Percentiles rank a stretch among this genome's conserved stretches.
Conservation (phyloP, 1,284 basidiomycete species). For the Ustilago curta region DNA sequence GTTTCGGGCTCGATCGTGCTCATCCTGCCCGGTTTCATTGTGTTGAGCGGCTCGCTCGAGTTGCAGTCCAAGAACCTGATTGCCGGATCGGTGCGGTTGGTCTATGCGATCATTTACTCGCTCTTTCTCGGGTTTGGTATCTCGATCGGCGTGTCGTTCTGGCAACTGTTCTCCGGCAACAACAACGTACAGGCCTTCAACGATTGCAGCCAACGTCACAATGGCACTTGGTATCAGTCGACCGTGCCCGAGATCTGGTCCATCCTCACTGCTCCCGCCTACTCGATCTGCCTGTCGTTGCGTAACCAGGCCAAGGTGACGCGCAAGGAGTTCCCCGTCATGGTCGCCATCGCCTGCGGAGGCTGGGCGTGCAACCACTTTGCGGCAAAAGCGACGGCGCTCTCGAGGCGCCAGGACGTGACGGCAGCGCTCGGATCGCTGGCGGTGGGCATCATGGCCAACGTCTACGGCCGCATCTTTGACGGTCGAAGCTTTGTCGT, state of each 20-base stretch:
- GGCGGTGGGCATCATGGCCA: conserved; percentile 83
- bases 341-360: conserved; percentile 79
- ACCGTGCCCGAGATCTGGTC: conserved; percentile 55
- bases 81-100: conserved; percentile 78
- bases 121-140: conserved; percentile 64
- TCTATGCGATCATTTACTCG: conserved; percentile 83
- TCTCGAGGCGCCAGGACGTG: conserved; percentile 56
- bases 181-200: conserved; percentile 20
- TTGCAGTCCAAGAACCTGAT: conserved; percentile 71
- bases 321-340: conserved; percentile 77
- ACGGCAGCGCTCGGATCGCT: conserved; percentile 76
- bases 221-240: conserved; percentile 71
- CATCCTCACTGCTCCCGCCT: conserved; percentile 84
- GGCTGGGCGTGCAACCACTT: conserved; percentile 75
- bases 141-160: conserved; percentile 63
- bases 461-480: conserved; percentile 84
- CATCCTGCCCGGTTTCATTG: conserved; percentile 80
- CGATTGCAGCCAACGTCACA: conserved; percentile 24
- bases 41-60: conserved; percentile 78
- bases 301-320: conserved; percentile 78
- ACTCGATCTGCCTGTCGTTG: conserved; percentile 79
- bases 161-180: conserved; percentile 56
- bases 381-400: conserved; percentile 39
- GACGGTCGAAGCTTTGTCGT: conserved; percentile 82
- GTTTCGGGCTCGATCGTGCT: conserved; percentile 86